Evolutionary conservation across 1,284 basidiomycete genomes (phyloP).

Genomic region (Filobasidium uniguttulatum): DNA sequence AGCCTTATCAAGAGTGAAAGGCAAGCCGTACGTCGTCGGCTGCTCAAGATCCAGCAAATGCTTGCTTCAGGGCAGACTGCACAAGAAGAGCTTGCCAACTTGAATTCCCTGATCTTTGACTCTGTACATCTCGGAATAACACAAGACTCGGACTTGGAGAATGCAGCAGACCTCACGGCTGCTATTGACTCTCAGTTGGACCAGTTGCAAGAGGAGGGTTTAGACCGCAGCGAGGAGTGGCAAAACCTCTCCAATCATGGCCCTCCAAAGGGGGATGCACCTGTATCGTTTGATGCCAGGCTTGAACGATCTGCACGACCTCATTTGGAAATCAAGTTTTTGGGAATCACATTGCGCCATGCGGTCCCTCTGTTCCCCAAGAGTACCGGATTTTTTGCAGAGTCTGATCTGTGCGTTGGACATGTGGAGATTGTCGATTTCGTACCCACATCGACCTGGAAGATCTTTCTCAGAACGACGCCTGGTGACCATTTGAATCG

Average conservation of each 20-base stretch:
- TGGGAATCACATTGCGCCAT: conserved; percentile 51
- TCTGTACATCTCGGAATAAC: conserved; percentile 80
- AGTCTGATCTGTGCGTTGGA: conserved; percentile 1
- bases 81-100: conserved; percentile 47
- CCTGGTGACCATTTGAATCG: conserved; percentile 64
- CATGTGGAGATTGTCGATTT: conserved; percentile 80
- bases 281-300: too few relatives aligned
- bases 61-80: conserved; percentile 83
- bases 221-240: conserved; percentile 38
- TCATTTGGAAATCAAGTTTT: conserved; percentile 71
- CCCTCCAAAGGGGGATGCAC: background rate
- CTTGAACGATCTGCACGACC: conserved; percentile 62
- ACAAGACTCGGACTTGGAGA: conserved; percentile 55
- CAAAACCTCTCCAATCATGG: background rate
- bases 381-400: conserved; percentile 12
- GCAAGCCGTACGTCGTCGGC: conserved; percentile 67
- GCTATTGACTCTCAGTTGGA: conserved; percentile 78
- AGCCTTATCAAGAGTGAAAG: conserved; percentile 75
- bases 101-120: conserved; percentile 60
- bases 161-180: conserved; percentile 61
- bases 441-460: conserved; percentile 97
- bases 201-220: conserved; percentile 51
- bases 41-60: conserved; percentile 84
- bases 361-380: conserved; percentile 43
- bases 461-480: conserved; percentile 81